Evolutionary conservation across 2,329 filamentous ascomycete genomes (phyloP).

Genomic region (Ophiognomonia clavigignenti-juglandacearum): DNA sequence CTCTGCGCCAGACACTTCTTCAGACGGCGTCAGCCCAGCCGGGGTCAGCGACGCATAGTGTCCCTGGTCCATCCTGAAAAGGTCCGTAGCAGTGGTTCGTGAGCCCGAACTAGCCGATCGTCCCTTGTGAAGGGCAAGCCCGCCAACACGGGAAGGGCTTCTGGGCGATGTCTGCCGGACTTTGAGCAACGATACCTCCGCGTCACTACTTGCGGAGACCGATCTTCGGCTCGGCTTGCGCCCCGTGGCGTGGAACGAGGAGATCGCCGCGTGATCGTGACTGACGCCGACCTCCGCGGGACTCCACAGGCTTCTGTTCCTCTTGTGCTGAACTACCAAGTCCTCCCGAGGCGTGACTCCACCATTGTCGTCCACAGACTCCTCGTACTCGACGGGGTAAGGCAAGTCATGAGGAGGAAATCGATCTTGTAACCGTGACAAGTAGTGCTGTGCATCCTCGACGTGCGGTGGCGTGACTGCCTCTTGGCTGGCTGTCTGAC

Average conservation of each 20-base stretch:
- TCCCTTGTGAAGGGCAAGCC: conserved; percentile 23
- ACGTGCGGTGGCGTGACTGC: conserved; percentile 20
- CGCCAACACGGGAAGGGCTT: conserved; percentile 21
- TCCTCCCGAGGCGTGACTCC: conserved; percentile 33
- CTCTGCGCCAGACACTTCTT: conserved; percentile 14
- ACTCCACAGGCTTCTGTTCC: not conserved
- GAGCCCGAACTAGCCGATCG: conserved; percentile 19
- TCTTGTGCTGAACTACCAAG: not conserved
- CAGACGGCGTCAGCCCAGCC: conserved; percentile 4
- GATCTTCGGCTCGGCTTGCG: conserved; percentile 24
- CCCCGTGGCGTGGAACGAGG: conserved; percentile 23
- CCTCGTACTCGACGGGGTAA: conserved; percentile 27
- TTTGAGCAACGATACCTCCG: conserved; percentile 36
- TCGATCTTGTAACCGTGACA: conserved; percentile 26
- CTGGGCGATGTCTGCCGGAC: conserved; percentile 35
- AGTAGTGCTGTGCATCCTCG: conserved; percentile 23
- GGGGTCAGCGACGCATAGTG: conserved; percentile 7
- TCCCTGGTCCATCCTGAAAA: not conserved
- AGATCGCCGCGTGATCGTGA: conserved; percentile 33
- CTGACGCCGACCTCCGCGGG: conserved; percentile 30
- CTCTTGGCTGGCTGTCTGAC: conserved; percentile 25
- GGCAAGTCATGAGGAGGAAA: conserved; percentile 23
- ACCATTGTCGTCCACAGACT: conserved; percentile 23
- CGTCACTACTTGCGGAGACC: conserved; percentile 32
- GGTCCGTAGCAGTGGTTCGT: conserved; percentile 22